Base-by-base conservation (phyloP, 805 yeast genomes). In the Candida multigemmis region DNA sequence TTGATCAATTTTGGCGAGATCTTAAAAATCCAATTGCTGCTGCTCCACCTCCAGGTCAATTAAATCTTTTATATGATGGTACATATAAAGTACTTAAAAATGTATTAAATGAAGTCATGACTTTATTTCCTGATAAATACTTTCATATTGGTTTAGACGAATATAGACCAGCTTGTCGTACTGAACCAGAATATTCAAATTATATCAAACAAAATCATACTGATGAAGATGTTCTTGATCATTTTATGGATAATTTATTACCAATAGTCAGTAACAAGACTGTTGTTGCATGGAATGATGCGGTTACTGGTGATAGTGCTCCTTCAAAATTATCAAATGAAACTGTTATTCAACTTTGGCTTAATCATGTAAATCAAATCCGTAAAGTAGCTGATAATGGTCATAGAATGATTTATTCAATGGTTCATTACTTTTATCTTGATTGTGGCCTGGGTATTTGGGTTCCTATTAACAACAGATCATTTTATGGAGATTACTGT, bases 101-200 rank as follows among this genome's bases (percentile, higher is more conserved):
- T 12, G 54, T 61, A 6, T 59, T 48, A 34, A 29, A 47, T 8
- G 67, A 61, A 25, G 23, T 61, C 7, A 37, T 46, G 11, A 31
- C 25, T 2, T 28, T 57, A 10, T 61, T 60, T 35, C 23, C 35
- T 4, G 66, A 60, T 33, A 35, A 50, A 23, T 38, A 53, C n/a
- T 57, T 57, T 47, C 68, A 61, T 34, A 62, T 59, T 20, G 68
- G 68, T 5, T 47, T 42, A 19, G 67, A 61, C 33, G 68, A 61
- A 38, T 37, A 60, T 26, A 46, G 41, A 18, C 35, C 44, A 7
- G 33, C 32, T 5, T 60, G 68, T 38, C 59, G 53, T 42, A 50
- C 53, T 29, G n/a, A n/a, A n/a, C n/a, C n/a, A n/a, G n/a, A n/a
- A n/a, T 41, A 32, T 26, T 52, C 62, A 1, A 19, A 28, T 5